Base-by-base conservation (phyloP, 2,329 filamentous ascomycete species). In the Pyrenophora seminiperda region DNA sequence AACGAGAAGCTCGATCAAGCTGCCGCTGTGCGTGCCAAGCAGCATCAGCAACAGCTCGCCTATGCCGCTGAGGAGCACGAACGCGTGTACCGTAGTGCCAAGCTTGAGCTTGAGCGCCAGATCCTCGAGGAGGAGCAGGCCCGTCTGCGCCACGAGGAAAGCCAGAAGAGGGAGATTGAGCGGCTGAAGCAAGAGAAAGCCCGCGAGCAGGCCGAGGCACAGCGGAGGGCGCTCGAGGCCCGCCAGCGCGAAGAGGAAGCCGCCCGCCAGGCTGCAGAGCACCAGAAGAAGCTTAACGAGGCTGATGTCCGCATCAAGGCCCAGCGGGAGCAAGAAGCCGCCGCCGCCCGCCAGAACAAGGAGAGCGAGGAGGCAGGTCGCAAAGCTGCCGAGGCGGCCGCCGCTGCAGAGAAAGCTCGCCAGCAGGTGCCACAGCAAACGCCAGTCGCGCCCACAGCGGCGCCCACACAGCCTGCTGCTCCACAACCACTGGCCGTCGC, bases 1-100 rank as follows among this genome's bases (percentile, higher is more conserved):
- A 77, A 84, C 33, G 80, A 84, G 17, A 80, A 77, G 18, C 81
- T 90, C 20, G 85, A 91, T 50, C 77, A 77, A 32, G 81, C 84
- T 42, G 79, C 83, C 24, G 80, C 82, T 29, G 85, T 89, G 56
- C 82, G 81, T 27, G 85, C 86, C 65, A 76, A 81, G 41, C 79
- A 77, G 47, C 87, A 90, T 66, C 79, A 81, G 50, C 81, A 85
- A 59, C 87, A 87, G 11, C 80, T 93, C 13, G 82, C 82, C 37
- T 81, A 82, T 38, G 87, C 87, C 3, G 83, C 83, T 40, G 78
- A 79, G 11, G 82, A 87, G 63, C 89, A 91, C 68, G 82, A 88
- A 30, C 79, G 82, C 20, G 81, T 93, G 9, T 79, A 79, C 37
- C 73, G 77, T 43, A 77, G 79, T 41, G 83, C 83, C 3, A 78